Evolutionary conservation across 2,329 filamentous ascomycete species (phyloP).

Genomic region (Phaeosphaeria sp.): DNA sequence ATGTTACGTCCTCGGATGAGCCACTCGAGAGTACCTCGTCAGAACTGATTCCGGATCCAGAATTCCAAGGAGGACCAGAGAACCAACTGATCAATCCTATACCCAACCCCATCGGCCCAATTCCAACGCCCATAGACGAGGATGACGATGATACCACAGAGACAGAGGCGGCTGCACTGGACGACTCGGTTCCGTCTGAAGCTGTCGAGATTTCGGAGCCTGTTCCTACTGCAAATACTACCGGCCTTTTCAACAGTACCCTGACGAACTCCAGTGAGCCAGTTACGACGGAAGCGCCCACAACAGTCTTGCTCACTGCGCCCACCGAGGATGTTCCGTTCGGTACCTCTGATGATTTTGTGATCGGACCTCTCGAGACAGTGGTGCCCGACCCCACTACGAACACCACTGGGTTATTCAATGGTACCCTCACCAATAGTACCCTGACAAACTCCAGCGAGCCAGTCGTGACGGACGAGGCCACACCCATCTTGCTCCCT

Average conservation of each 20-base stretch:
- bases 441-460: background rate
- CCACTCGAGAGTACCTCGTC: background rate
- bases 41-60: background rate
- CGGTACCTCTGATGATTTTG: background rate
- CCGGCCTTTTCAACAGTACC: background rate
- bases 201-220: background rate
- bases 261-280: background rate
- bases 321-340: background rate
- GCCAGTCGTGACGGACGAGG: background rate
- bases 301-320: background rate
- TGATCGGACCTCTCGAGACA: background rate
- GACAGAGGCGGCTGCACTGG: background rate
- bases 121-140: background rate
- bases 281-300: background rate
- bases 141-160: background rate
- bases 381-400: background rate
- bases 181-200: background rate
- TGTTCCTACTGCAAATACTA: background rate
- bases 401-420: background rate
- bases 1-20: background rate
- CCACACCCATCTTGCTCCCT: background rate
- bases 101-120: background rate
- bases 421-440: background rate
- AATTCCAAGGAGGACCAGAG: background rate
- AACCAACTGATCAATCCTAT: background rate